Evolutionary conservation across 2,329 filamentous ascomycete genomes (phyloP).

Genomic region (Xylariomycetidae sp.): DNA sequence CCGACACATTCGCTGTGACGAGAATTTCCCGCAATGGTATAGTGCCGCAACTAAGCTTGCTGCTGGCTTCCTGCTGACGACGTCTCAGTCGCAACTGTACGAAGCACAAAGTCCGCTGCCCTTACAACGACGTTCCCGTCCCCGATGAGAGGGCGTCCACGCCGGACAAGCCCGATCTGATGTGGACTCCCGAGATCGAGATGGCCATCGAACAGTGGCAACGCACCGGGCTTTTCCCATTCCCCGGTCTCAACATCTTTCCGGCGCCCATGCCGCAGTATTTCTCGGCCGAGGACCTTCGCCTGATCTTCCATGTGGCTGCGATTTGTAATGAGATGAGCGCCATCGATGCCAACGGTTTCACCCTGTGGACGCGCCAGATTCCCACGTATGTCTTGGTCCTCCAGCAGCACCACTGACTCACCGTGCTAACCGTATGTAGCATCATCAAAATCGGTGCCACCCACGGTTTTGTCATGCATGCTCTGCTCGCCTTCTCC

Average conservation of each 20-base stretch:
- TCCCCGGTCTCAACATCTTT: slow-evolving; percentile 72
- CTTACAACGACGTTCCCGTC: slow-evolving; percentile 84
- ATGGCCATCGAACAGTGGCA: slow-evolving; percentile 77
- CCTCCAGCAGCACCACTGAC: slow-evolving; percentile 1
- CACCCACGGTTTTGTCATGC: slow-evolving; percentile 85
- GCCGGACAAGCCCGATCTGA: slow-evolving; percentile 61
- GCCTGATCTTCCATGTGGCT: slow-evolving; percentile 85
- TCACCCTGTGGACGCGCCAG: slow-evolving; percentile 88
- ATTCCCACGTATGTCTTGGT: slow-evolving; percentile 71
- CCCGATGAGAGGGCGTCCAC: slow-evolving; percentile 57
- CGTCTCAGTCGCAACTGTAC: slow-evolving; percentile 82
- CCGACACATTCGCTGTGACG: slow-evolving; percentile 95
- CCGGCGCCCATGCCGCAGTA: slow-evolving; percentile 66
- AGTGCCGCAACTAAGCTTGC: slow-evolving; percentile 27
- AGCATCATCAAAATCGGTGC: slow-evolving; percentile 80
- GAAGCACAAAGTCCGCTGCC: slow-evolving; percentile 97
- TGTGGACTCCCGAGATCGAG: slow-evolving; percentile 85
- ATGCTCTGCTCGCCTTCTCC: slow-evolving; percentile 86
- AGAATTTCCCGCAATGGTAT: slow-evolving; percentile 97
- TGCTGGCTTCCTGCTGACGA: slow-evolving; percentile 6
- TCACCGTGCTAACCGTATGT: slow-evolving; percentile 19
- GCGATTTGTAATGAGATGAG: slow-evolving; percentile 79
- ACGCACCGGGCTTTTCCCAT: slow-evolving; percentile 76
- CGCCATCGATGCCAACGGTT: slow-evolving; percentile 68
- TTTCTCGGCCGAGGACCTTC: slow-evolving; percentile 71